phyloP scores from a whole-genome alignment of 1,284 basidiomycete species.

The Ustilago esculenta region DNA sequence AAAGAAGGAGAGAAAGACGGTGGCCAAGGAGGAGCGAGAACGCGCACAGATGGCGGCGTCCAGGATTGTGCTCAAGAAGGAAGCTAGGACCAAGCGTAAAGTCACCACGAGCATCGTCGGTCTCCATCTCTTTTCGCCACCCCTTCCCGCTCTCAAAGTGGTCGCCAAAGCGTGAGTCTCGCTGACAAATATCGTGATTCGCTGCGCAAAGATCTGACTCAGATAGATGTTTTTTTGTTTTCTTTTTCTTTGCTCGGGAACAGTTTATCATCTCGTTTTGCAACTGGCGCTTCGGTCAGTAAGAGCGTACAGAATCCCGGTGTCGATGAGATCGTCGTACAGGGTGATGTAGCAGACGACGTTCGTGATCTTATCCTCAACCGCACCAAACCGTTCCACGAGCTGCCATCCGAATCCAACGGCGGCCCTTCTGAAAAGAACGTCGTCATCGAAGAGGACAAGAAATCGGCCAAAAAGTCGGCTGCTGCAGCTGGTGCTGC shows the following conservation, averaged over 20 bases:
- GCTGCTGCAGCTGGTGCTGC: conserved; percentile 23
- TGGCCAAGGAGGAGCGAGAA: conserved; percentile 64
- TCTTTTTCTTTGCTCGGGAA: neutral
- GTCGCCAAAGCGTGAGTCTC: conserved; percentile 62
- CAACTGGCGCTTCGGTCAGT: conserved; percentile 65
- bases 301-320: conserved; percentile 62
- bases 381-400: conserved; percentile 61
- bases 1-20: conserved; percentile 64
- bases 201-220: too few relatives aligned
- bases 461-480: conserved; percentile 54
- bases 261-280: conserved; percentile 61
- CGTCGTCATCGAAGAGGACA: conserved; percentile 63
- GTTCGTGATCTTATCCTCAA: conserved; percentile 53
- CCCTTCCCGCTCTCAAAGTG: conserved; percentile 62
- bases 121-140: conserved; percentile 63
- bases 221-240: neutral
- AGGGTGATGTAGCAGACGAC: conserved; percentile 66
- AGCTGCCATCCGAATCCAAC: conserved; percentile 55
- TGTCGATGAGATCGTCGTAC: conserved; percentile 65
- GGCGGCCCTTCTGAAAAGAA: conserved; percentile 58
- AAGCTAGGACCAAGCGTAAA: conserved; percentile 64
- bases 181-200: too few relatives aligned
- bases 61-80: conserved; percentile 60
- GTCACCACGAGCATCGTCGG: conserved; percentile 62
- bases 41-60: conserved; percentile 53